Percentiles rank a stretch among this genome's conserved stretches.
Conservation (phyloP, 2,329 filamentous ascomycete genomes). For the Aspergillus quadricinctus region DNA sequence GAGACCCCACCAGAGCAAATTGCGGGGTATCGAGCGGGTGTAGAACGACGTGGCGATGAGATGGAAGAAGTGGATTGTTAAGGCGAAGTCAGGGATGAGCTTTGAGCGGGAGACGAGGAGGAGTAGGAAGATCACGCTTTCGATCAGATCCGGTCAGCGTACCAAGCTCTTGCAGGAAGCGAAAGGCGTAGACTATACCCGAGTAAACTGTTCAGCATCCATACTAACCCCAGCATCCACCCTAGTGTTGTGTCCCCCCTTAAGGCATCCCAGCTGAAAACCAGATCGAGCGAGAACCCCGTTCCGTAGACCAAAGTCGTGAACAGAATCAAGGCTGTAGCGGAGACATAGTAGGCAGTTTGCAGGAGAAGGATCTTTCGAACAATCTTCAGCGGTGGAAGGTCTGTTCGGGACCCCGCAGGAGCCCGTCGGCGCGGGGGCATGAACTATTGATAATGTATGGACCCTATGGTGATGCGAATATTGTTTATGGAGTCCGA, state of each 20-base stretch:
- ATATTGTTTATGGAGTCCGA: background rate
- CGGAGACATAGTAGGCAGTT: constrained; percentile 59
- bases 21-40: constrained; percentile 67
- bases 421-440: constrained; percentile 54
- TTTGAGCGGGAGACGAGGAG: constrained; percentile 83
- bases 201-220: constrained; percentile 62
- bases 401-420: constrained; percentile 62
- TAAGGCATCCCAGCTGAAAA: constrained; percentile 61
- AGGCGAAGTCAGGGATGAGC: constrained; percentile 88
- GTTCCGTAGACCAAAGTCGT: constrained; percentile 63
- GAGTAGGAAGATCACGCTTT: constrained; percentile 76
- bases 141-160: background rate
- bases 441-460: constrained; percentile 26
- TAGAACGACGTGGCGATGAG: constrained; percentile 74
- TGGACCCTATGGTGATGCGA: background rate
- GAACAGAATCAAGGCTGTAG: constrained; percentile 61
- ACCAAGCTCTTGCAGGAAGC: background rate
- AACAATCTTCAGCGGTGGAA: constrained; percentile 63
- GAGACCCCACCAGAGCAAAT: constrained; percentile 81
- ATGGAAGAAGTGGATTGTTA: constrained; percentile 83
- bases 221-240: constrained; percentile 65
- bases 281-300: constrained; percentile 53
- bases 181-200: constrained; percentile 49
- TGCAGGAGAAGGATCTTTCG: constrained; percentile 64
- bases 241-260: constrained; percentile 65